Percentiles rank a stretch among this genome's conserved stretches.
These are phyloP conservation scores for Orbilia javanica DNA, from an alignment of 2,329 filamentous ascomycete species.

Conservation along the genomic window DNA sequence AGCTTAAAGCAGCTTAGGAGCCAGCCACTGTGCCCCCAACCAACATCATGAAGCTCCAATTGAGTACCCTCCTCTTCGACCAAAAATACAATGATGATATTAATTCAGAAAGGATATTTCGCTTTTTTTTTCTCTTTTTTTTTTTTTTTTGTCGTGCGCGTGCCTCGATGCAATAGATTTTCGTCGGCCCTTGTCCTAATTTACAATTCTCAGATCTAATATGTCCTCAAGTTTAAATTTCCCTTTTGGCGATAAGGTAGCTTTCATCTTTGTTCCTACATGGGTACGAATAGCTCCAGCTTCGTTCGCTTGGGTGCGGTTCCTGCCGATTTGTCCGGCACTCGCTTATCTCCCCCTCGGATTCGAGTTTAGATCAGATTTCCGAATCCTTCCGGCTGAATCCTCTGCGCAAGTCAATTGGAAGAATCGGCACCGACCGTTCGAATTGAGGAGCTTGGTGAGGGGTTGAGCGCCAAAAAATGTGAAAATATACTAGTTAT, in stretches of 20 bases:
- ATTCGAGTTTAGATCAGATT: neutral
- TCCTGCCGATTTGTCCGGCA: neutral
- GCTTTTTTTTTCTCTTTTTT: too few relatives aligned
- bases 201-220: too few relatives aligned
- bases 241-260: neutral
- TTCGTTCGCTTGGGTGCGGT: neutral
- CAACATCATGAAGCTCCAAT: neutral
- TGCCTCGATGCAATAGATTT: too few relatives aligned
- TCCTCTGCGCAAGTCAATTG: neutral
- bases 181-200: too few relatives aligned
- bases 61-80: neutral
- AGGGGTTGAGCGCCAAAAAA: neutral
- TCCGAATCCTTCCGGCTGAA: neutral
- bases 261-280: neutral
- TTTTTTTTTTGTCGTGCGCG: too few relatives aligned
- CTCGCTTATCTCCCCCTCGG: slow-evolving; percentile 3
- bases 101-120: too few relatives aligned
- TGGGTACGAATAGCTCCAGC: neutral
- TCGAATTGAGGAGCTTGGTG: neutral
- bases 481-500: too few relatives aligned
- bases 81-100: too few relatives aligned
- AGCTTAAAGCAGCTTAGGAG: neutral
- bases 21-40: neutral
- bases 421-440: neutral
- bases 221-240: too few relatives aligned